Percentiles rank a stretch among this genome's conserved stretches.
These are phyloP conservation scores for Podaxis mareebaensis DNA, from an alignment of 768 basidiomycete genomes.

Conservation along the genomic window DNA sequence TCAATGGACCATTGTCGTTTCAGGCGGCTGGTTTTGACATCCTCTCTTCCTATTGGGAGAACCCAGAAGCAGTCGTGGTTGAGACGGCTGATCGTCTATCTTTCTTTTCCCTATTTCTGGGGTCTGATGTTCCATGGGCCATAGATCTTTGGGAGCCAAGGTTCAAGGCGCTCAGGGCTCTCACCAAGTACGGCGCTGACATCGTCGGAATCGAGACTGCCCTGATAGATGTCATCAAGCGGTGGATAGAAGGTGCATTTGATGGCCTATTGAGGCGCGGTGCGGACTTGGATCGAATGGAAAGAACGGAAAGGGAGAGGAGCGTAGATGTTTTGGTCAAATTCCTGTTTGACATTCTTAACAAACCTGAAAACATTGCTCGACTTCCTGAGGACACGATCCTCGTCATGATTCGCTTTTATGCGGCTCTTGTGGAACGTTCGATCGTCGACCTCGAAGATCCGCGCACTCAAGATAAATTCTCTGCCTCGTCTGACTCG, in stretches of 20 bases:
- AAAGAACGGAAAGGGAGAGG: conserved; percentile 61
- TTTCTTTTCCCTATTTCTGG: conserved; percentile 65
- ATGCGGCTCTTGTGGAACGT: conserved; percentile 56
- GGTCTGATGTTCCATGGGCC: conserved; percentile 49
- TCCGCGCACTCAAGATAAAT: conserved; percentile 21
- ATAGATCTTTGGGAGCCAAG: conserved; percentile 72
- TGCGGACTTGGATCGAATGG: conserved; percentile 36
- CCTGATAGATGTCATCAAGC: conserved; percentile 54
- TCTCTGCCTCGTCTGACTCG: conserved; percentile 34
- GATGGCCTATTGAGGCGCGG: conserved; percentile 42
- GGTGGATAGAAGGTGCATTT: conserved; percentile 71
- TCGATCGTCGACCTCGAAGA: conserved; percentile 40
- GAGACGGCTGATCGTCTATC: conserved; percentile 60
- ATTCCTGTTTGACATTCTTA: conserved; percentile 54
- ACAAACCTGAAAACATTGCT: conserved; percentile 53
- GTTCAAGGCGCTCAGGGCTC: conserved; percentile 64
- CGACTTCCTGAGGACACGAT: conserved; percentile 62
- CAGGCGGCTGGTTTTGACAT: conserved; percentile 75
- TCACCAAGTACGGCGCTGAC: conserved; percentile 62
- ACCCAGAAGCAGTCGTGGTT: conserved; percentile 46
- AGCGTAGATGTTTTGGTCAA: conserved; percentile 60
- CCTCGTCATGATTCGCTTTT: conserved; percentile 58
- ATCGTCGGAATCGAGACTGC: conserved; percentile 64
- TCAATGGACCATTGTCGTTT: conserved; percentile 52
- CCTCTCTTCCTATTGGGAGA: conserved; percentile 68